These are phyloP conservation scores for Micromonas pusilla DNA, from an alignment of 139 green algal genomes.

Conservation along the genomic window DNA sequence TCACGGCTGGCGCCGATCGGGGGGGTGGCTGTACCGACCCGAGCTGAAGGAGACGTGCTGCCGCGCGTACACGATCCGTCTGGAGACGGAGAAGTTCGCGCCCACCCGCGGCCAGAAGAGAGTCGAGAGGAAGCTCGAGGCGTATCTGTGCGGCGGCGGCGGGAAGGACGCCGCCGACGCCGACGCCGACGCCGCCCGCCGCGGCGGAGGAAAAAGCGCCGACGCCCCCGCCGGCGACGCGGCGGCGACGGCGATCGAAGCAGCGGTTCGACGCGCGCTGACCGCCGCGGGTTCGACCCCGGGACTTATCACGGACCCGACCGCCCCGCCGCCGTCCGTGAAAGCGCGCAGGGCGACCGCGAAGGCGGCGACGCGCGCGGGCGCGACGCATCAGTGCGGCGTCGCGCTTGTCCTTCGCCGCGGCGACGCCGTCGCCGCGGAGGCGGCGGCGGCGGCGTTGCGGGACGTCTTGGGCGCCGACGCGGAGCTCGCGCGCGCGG, in stretches of 20 bases:
- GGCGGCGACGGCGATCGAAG: not conserved
- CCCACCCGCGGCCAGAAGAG: not conserved
- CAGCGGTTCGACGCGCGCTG: not conserved
- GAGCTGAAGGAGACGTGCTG: constrained; percentile 25
- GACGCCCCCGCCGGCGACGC: too few species aligned
- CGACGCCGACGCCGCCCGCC: not conserved
- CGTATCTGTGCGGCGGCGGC: not conserved
- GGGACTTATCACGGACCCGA: too few species aligned
- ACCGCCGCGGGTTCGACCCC: too few species aligned
- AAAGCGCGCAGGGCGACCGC: too few species aligned
- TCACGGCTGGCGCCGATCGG: constrained; percentile 15
- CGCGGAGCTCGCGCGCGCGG: too few species aligned
- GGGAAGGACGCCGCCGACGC: not conserved
- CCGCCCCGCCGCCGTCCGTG: too few species aligned
- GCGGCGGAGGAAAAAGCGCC: not conserved
- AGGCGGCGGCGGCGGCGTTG: too few species aligned
- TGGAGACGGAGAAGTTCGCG: not conserved
- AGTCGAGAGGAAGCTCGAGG: not conserved
- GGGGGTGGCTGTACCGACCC: constrained; percentile 20
- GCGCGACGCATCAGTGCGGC: not conserved
- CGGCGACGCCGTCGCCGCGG: too few species aligned
- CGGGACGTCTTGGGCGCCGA: too few species aligned
- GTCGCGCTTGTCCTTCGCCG: not conserved
- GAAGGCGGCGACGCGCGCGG: not conserved
- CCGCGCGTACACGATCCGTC: constrained; percentile 29